These are phyloP conservation scores for Citrus inodora DNA, from an alignment of 345 rosid genomes.

Conservation along the genomic window DNA sequence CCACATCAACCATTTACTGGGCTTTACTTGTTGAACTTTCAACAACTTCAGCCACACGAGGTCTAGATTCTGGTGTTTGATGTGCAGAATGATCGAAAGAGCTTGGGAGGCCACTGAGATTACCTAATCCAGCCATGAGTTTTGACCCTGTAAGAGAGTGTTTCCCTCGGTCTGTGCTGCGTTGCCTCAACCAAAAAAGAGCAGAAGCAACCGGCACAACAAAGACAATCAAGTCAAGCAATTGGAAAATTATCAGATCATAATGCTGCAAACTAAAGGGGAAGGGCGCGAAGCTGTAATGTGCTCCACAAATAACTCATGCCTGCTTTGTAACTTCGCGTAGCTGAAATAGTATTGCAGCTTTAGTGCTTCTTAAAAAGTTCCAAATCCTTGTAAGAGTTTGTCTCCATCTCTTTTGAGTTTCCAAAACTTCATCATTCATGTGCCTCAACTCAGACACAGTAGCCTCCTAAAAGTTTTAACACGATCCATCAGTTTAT, in stretches of 20 bases:
- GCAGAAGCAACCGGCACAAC: conserved; percentile 67
- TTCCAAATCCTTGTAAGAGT: conserved; percentile 45
- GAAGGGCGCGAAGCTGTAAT: not conserved
- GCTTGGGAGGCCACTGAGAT: conserved; percentile 36
- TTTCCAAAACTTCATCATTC: conserved; percentile 64
- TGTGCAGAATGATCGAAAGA: conserved; percentile 36
- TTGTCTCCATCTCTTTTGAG: conserved; percentile 35
- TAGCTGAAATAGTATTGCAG: conserved; percentile 47
- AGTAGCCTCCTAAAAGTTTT: conserved; percentile 56
- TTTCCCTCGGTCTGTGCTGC: conserved; percentile 66
- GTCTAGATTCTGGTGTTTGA: conserved; percentile 49
- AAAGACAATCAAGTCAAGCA: conserved; percentile 3
- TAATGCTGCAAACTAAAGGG: not conserved
- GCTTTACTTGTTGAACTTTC: conserved; percentile 65
- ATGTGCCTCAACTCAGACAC: conserved; percentile 63
- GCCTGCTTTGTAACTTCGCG: too few species aligned
- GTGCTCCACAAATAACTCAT: too few species aligned
- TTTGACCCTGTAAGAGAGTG: conserved; percentile 24
- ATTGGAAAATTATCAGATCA: not conserved
- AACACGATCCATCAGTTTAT: conserved; percentile 24
- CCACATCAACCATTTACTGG: conserved; percentile 62
- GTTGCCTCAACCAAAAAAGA: conserved; percentile 62
- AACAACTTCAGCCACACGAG: conserved; percentile 64
- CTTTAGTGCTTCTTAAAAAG: conserved; percentile 71
- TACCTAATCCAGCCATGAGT: conserved; percentile 30